These are phyloP conservation scores for Cinchona pubescens DNA, from an alignment of 257 asterid species.

Conservation along the genomic window DNA sequence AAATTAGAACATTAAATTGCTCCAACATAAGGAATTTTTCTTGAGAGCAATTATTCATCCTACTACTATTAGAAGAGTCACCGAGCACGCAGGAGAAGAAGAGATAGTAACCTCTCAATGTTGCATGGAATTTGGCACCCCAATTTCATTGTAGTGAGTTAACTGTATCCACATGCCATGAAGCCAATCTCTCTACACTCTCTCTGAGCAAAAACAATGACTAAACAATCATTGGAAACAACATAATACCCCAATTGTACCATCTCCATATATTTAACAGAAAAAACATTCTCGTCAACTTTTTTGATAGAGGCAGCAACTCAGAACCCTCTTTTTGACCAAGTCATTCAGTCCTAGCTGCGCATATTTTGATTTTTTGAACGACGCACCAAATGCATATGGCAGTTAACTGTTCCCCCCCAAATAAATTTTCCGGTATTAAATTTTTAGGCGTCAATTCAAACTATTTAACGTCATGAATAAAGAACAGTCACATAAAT, in stretches of 20 bases:
- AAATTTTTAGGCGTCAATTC: too few relatives aligned
- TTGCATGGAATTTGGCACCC: constrained; percentile 29
- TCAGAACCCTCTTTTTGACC: constrained; percentile 52
- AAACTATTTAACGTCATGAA: too few relatives aligned
- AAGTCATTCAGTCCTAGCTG: constrained; percentile 24
- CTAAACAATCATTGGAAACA: constrained; percentile 54
- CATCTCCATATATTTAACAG: constrained; percentile 25
- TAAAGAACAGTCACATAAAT: too few relatives aligned
- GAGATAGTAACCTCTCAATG: neutral
- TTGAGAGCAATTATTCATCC: neutral
- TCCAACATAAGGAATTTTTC: neutral
- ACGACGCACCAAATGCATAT: constrained; percentile 22
- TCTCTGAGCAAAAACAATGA: constrained; percentile 20
- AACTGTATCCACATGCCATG: constrained; percentile 23
- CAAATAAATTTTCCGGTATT: too few relatives aligned
- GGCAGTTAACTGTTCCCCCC: neutral
- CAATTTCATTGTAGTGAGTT: neutral
- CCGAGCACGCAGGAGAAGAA: constrained; percentile 12
- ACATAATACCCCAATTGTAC: constrained; percentile 27
- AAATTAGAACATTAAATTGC: neutral
- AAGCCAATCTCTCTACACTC: neutral
- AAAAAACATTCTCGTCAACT: constrained; percentile 48
- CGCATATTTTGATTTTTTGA: constrained; percentile 11
- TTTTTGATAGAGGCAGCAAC: constrained; percentile 33
- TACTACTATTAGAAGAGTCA: neutral